Conservation (phyloP, 371 early-diverging fungal species). For the Mucor ambiguus region DNA sequence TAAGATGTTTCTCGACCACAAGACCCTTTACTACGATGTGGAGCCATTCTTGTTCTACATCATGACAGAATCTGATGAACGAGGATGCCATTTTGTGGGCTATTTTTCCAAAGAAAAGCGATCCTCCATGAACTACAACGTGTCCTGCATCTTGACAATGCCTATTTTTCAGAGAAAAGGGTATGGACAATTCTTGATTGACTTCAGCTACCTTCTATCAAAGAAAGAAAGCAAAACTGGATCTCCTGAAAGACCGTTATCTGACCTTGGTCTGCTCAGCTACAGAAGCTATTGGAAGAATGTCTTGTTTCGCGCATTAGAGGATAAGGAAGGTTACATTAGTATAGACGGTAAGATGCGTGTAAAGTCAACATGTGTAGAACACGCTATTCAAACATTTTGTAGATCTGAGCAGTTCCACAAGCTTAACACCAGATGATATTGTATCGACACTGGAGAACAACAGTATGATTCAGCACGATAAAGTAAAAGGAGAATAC, state of each 20-base stretch:
- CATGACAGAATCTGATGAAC: slow-evolving; percentile 77
- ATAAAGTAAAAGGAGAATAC: slow-evolving; percentile 20
- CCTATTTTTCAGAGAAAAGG: slow-evolving; percentile 95
- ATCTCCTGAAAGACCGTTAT: slow-evolving; percentile 99
- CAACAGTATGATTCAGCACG: slow-evolving; percentile 49
- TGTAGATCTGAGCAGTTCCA: slow-evolving; percentile 57
- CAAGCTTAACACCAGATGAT: slow-evolving; percentile 75
- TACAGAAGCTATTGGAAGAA: slow-evolving; percentile 87
- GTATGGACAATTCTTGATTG: slow-evolving; percentile 94
- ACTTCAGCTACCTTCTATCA: slow-evolving; percentile 90
- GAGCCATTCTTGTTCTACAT: slow-evolving; percentile 99
- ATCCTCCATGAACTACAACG: slow-evolving; percentile 85
- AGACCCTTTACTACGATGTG: slow-evolving; percentile 99
- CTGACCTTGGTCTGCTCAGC: slow-evolving; percentile 93
- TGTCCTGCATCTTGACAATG: slow-evolving; percentile 96
- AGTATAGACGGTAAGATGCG: slow-evolving; percentile 84
- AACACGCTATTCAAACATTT: not conserved
- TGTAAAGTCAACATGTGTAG: slow-evolving; percentile 31
- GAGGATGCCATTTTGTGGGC: slow-evolving; percentile 95
- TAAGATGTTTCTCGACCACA: slow-evolving; percentile 99
- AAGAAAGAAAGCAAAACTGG: slow-evolving; percentile 84
- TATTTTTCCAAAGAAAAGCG: slow-evolving; percentile 93
- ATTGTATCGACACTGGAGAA: slow-evolving; percentile 71
- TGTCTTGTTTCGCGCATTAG: slow-evolving; percentile 67
- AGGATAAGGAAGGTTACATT: slow-evolving; percentile 91